Evolutionary conservation across 2,329 filamentous ascomycete species (phyloP), one percentile per base, ranked within the genome.

Genomic region (Akanthomyces uredinophilus): DNA sequence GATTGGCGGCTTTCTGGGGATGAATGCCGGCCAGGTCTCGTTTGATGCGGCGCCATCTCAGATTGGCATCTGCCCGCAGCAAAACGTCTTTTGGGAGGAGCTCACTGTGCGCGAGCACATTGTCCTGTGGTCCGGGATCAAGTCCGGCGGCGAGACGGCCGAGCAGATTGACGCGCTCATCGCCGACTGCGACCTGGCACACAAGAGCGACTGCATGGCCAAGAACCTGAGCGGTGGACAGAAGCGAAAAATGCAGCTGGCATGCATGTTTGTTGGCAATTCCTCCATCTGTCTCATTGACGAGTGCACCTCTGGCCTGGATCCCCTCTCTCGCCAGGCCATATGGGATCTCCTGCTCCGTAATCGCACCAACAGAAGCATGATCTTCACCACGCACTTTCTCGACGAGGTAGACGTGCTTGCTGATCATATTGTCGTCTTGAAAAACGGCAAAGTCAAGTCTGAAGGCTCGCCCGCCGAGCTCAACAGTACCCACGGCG

Each of bases 301-400:
- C 66, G 87, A 90, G 68, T 86, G 88, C n/a, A 87, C 84, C 0
- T 86, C 84, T 39, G 87, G 87, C 7, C 74, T 90, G 22, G 87
- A 90, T 69, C 87, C 87, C 1, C 75, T 90, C 1, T 87, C 85
- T 1, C 78, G 87, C 53, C 75, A 86, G 29, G 87, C 86, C 69
- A 87, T 90, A 53, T 90, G 87, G 87, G 85, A 89, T 64, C 89
- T 90, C 56, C 76, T 90, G 2, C 75, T 89, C 2, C 80, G 82
- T 1, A 85, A 89, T 68, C 80, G 87, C 57, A 83, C 84, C 5
- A 78, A 79, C 60, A 76, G 87, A 44, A 87, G 85, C 1, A 86
- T 89, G 69, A 75, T 90, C 16, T 75, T 90, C 43, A 90, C 87
- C 0, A 90, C 87, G 0, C 87, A 90, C 71, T 90, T 89, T 69